Percentiles rank a stretch among this genome's conserved stretches.
These are phyloP conservation scores for Coemansia sp. DNA, from an alignment of 192 early-diverging fungal species.

Conservation along the genomic window DNA sequence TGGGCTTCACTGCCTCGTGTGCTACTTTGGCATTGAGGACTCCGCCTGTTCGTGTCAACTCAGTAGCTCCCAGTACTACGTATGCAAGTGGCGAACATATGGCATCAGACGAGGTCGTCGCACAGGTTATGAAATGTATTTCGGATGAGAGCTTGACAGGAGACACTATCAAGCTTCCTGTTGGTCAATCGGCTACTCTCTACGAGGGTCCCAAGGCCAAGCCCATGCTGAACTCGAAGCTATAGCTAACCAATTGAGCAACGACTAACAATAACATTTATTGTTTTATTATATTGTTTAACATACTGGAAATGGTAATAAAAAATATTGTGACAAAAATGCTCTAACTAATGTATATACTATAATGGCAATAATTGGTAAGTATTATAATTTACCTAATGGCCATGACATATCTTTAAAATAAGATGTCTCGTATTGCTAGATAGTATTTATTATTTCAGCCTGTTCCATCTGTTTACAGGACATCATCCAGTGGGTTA, in stretches of 20 bases:
- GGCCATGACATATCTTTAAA: too few species aligned
- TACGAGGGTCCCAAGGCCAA: neutral
- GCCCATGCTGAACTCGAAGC: neutral
- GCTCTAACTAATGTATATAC: too few species aligned
- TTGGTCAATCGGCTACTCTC: neutral
- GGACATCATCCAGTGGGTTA: too few species aligned
- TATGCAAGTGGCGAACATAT: conserved; percentile 45
- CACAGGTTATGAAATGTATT: conserved; percentile 62
- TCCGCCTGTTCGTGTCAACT: conserved; percentile 63
- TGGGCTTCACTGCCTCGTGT: conserved; percentile 60
- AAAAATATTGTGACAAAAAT: too few species aligned
- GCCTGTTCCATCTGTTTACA: too few species aligned
- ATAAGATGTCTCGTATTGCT: too few species aligned
- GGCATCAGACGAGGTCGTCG: conserved; percentile 54
- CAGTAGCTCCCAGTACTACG: conserved; percentile 62
- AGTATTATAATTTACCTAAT: too few species aligned
- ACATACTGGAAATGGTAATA: neutral
- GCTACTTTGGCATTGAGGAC: conserved; percentile 46
- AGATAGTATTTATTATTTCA: too few species aligned
- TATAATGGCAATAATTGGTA: too few species aligned
- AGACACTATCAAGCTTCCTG: conserved; percentile 45
- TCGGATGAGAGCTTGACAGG: conserved; percentile 61
- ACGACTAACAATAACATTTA: neutral
- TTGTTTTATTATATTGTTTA: too few species aligned
- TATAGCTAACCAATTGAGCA: neutral